A percentile compares a stretch with the other conserved stretches of the same genome.
Conservation (phyloP, 176 grass and related monocot genomes). For the Oryza coarctata region DNA sequence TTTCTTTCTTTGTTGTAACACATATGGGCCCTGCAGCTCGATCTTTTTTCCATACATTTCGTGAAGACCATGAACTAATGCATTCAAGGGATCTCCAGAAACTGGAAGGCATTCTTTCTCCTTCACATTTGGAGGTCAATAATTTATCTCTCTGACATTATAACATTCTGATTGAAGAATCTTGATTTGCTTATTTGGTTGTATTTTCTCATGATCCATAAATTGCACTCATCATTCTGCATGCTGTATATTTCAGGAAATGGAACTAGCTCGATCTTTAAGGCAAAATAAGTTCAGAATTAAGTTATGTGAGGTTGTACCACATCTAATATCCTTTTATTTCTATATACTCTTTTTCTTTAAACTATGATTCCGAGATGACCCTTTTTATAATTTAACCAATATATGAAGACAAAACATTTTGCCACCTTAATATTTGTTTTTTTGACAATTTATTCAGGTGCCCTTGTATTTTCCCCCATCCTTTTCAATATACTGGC, state of each 20-base stretch:
- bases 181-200: conserved; percentile 17
- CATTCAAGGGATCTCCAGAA: conserved; percentile 93
- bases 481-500: conserved; percentile 1
- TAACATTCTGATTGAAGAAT: neutral
- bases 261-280: conserved; percentile 74
- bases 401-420: conserved; percentile 3
- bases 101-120: conserved; percentile 91
- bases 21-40: conserved; percentile 54
- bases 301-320: conserved; percentile 80
- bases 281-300: conserved; percentile 94
- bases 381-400: conserved; percentile 24
- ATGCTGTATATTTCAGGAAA: conserved; percentile 64
- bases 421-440: neutral
- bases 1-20: neutral
- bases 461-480: neutral
- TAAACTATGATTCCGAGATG: conserved; percentile 7
- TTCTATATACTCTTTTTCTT: conserved; percentile 16
- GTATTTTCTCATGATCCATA: conserved; percentile 10
- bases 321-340: conserved; percentile 1
- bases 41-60: conserved; percentile 82
- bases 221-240: conserved; percentile 11
- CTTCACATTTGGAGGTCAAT: conserved; percentile 88
- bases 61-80: conserved; percentile 89
- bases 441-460: neutral
- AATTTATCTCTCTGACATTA: conserved; percentile 26